Conservation (phyloP, 805 yeast genomes). For the Metschnikowia picachoensis region DNA sequence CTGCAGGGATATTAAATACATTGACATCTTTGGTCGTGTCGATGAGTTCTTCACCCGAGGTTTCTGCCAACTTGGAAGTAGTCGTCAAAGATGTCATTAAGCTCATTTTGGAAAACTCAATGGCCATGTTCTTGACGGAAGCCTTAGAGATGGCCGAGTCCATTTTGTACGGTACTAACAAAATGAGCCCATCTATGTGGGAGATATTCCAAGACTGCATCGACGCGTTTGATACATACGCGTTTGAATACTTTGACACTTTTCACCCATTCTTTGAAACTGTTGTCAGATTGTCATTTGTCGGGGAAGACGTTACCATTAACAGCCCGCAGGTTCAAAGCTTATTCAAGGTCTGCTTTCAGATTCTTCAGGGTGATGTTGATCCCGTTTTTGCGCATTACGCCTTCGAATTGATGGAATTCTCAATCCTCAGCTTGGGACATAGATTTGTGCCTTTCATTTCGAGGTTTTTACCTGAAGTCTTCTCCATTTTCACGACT, state of each 20-base stretch:
- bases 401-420: constrained; percentile 38
- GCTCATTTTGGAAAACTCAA: constrained; percentile 36
- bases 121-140: constrained; percentile 36
- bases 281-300: constrained; percentile 49
- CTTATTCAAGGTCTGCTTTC: constrained; percentile 35
- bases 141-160: constrained; percentile 49
- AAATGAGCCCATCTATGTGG: constrained; percentile 53
- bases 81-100: constrained; percentile 32
- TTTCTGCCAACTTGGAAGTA: constrained; percentile 31
- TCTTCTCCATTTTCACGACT: constrained; percentile 31
- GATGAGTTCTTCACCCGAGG: constrained; percentile 39
- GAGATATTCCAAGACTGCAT: constrained; percentile 44
- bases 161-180: constrained; percentile 48
- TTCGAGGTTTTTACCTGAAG: constrained; percentile 30
- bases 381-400: constrained; percentile 40
- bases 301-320: constrained; percentile 28
- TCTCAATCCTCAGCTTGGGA: constrained; percentile 30
- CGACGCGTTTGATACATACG: constrained; percentile 56
- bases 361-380: constrained; percentile 30
- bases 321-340: constrained; percentile 38
- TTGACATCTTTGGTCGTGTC: constrained; percentile 41
- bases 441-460: constrained; percentile 30
- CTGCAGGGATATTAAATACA: constrained; percentile 40
- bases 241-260: constrained; percentile 53
- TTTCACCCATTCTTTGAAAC: constrained; percentile 57